Conservation (phyloP, 257 asterid genomes). For the Solanum pinnatisectum region DNA sequence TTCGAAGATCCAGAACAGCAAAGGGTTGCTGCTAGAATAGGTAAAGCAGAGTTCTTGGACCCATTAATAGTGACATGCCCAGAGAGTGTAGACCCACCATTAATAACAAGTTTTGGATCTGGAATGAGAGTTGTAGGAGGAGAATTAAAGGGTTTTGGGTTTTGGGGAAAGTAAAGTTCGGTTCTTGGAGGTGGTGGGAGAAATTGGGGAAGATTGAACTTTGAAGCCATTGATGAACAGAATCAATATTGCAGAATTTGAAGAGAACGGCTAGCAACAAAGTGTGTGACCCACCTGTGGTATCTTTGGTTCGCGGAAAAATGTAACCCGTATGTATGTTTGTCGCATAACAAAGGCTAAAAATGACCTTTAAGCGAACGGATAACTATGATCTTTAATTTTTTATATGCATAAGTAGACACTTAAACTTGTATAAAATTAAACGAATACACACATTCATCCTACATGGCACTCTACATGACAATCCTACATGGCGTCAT, state of each 20-base stretch:
- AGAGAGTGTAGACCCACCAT: constrained; percentile 21
- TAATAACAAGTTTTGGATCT: constrained; percentile 6
- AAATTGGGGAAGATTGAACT: not conserved
- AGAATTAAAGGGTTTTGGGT: not conserved
- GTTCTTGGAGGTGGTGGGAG: not conserved
- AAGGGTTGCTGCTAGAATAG: constrained; percentile 32
- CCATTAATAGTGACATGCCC: constrained; percentile 36
- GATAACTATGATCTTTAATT: too few relatives aligned
- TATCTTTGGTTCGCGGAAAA: not conserved
- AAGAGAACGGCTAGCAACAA: not conserved
- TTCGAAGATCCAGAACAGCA: constrained; percentile 18
- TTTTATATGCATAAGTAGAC: fast-evolving
- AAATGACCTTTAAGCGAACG: fast-evolving
- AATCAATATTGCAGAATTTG: not conserved
- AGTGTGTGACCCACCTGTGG: not conserved
- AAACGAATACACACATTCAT: too few relatives aligned
- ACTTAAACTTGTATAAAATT: too few relatives aligned
- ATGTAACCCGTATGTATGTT: not conserved
- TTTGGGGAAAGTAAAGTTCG: not conserved
- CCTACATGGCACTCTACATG: too few relatives aligned
- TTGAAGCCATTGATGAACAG: not conserved
- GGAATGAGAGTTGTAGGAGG: not conserved
- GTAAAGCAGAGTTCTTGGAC: constrained; percentile 32
- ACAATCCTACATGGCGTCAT: too few relatives aligned
- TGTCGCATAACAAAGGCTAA: not conserved